Conservation (phyloP, 768 basidiomycete species). For the Termitomyces sp. region DNA sequence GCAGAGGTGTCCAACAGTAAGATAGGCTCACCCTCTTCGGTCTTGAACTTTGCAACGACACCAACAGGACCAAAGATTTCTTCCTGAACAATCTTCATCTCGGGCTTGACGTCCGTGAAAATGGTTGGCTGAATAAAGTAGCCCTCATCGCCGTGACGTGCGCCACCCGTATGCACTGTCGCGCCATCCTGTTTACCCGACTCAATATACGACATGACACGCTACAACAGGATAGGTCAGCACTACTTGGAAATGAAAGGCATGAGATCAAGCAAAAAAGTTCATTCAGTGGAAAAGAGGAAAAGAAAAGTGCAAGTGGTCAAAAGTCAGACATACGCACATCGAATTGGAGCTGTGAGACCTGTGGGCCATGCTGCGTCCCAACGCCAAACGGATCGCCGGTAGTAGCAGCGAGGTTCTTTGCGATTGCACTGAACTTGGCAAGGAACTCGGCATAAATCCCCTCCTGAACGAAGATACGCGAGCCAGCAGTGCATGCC, state of each 20-base stretch:
- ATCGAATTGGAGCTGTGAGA: constrained; percentile 65
- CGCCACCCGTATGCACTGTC: constrained; percentile 56
- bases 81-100: constrained; percentile 66
- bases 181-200: constrained; percentile 71
- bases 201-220: constrained; percentile 72
- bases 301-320: neutral
- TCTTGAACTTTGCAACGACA: constrained; percentile 67
- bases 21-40: constrained; percentile 33
- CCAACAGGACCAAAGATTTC: constrained; percentile 80
- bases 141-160: constrained; percentile 53
- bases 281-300: neutral
- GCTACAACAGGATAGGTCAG: constrained; percentile 30
- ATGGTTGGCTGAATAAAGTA: constrained; percentile 72
- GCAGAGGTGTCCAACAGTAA: constrained; percentile 17
- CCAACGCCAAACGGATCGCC: constrained; percentile 62
- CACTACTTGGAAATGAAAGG: neutral
- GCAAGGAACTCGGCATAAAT: constrained; percentile 79
- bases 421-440: constrained; percentile 48
- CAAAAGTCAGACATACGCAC: constrained; percentile 32
- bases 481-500: constrained; percentile 79
- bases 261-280: neutral
- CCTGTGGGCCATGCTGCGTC: constrained; percentile 69
- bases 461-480: constrained; percentile 76
- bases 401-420: constrained; percentile 38
- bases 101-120: constrained; percentile 55